Conservation (phyloP, 495 filamentous ascomycete species). For the Aspergillus haitiensis region DNA sequence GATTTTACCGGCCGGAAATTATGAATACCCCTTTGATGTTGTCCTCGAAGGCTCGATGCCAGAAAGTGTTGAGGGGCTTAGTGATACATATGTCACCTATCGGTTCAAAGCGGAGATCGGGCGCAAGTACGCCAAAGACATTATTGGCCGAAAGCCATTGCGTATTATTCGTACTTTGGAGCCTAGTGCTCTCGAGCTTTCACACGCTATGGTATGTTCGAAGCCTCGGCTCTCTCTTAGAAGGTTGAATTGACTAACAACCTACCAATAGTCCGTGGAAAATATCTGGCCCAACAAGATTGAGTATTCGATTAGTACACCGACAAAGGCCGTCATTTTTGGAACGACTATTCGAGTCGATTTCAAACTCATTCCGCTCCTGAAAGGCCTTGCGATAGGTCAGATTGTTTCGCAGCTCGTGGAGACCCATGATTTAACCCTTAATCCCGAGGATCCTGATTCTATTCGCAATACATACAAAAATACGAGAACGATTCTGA, state of each 20-base stretch:
- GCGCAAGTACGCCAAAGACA: constrained; percentile 76
- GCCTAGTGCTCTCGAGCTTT: constrained; percentile 74
- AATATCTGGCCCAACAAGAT: constrained; percentile 96
- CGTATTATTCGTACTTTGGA: constrained; percentile 86
- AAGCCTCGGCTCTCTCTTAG: background rate
- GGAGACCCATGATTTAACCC: constrained; percentile 72
- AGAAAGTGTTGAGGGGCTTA: constrained; percentile 87
- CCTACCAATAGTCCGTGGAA: constrained; percentile 62
- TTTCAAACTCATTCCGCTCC: constrained; percentile 75
- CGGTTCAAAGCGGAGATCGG: constrained; percentile 84
- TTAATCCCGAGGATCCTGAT: constrained; percentile 50
- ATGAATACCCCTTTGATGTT: constrained; percentile 88
- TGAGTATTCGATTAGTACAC: constrained; percentile 84
- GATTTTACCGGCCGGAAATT: constrained; percentile 71
- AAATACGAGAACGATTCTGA: constrained; percentile 59
- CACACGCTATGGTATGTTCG: constrained; percentile 72
- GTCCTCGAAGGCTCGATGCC: constrained; percentile 71
- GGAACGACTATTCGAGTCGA: constrained; percentile 78
- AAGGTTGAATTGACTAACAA: constrained; percentile 18
- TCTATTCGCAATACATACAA: constrained; percentile 57
- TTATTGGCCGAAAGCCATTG: constrained; percentile 74
- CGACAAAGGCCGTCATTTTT: constrained; percentile 87
- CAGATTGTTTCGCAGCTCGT: constrained; percentile 71
- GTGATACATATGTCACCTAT: constrained; percentile 79
- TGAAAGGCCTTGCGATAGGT: constrained; percentile 84